Conservation (phyloP, 129 eudicot genomes). For the Chrysanthemum seticuspe region DNA sequence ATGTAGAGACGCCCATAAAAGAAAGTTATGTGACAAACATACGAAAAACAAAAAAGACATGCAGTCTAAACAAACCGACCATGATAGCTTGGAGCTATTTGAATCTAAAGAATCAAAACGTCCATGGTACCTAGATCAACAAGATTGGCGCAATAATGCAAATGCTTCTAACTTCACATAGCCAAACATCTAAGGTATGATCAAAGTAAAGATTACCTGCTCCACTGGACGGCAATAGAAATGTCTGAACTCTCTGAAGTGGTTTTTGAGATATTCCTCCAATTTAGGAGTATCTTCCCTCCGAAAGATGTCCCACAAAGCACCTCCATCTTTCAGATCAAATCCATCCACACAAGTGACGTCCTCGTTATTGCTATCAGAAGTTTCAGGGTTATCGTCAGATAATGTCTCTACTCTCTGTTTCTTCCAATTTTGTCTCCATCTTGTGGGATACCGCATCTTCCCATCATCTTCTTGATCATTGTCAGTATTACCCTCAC, state of each 20-base stretch:
- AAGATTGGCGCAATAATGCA: too few species aligned
- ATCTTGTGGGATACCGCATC: background rate
- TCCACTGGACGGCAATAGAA: conserved; percentile 37
- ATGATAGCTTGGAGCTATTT: too few species aligned
- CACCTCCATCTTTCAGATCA: conserved; percentile 48
- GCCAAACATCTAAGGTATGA: background rate
- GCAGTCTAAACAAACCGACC: too few species aligned
- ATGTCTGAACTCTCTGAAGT: conserved; percentile 59
- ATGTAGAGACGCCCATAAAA: background rate
- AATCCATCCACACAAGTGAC: background rate
- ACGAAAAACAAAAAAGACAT: too few species aligned
- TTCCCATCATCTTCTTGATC: background rate
- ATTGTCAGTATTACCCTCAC: background rate
- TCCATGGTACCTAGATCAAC: too few species aligned
- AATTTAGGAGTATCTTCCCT: conserved; percentile 63
- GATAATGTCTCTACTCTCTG: too few species aligned
- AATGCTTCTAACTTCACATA: background rate
- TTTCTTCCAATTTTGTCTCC: background rate
- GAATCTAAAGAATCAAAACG: too few species aligned
- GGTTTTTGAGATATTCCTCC: conserved; percentile 55
- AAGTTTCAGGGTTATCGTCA: too few species aligned
- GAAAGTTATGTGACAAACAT: too few species aligned
- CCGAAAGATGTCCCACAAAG: conserved; percentile 76
- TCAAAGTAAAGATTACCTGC: conserved; percentile 34
- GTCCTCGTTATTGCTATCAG: background rate